phyloP scores from a whole-genome alignment of 1,139 yeast genomes.

The Tardiomyces digboiensis region DNA sequence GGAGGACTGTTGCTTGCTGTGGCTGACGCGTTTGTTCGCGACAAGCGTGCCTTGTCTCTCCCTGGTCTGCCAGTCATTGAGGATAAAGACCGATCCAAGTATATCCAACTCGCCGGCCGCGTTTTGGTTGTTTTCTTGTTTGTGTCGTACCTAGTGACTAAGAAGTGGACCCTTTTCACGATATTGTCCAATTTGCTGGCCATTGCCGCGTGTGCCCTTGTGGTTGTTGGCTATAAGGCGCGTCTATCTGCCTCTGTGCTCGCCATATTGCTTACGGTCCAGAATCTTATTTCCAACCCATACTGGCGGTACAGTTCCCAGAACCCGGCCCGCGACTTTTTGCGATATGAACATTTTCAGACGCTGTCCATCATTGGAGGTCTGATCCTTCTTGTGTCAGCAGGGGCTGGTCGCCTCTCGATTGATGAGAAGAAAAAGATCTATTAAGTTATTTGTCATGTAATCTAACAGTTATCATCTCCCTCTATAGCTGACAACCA shows the following conservation, averaged over 20 bases:
- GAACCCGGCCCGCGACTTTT: slow-evolving; percentile 78
- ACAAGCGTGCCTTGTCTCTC: slow-evolving; percentile 58
- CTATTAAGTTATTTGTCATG: slow-evolving; percentile 34
- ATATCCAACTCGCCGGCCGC: slow-evolving; percentile 83
- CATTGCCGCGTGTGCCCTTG: slow-evolving; percentile 61
- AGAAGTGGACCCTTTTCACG: slow-evolving; percentile 67
- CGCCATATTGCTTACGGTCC: slow-evolving; percentile 62
- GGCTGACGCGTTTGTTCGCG: slow-evolving; percentile 82
- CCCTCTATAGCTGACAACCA: too few species aligned
- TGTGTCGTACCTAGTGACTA: slow-evolving; percentile 57
- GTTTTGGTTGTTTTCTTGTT: slow-evolving; percentile 77
- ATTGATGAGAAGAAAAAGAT: slow-evolving; percentile 95
- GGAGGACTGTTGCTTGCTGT: slow-evolving; percentile 90
- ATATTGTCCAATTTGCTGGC: slow-evolving; percentile 63
- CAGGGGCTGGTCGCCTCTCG: slow-evolving; percentile 95
- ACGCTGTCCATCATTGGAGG: slow-evolving; percentile 95
- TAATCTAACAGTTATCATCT: too few species aligned
- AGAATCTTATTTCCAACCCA: slow-evolving; percentile 75
- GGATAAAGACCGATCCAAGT: slow-evolving; percentile 76
- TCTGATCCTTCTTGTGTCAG: slow-evolving; percentile 76
- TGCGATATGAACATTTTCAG: slow-evolving; percentile 92
- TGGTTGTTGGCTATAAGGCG: slow-evolving; percentile 90
- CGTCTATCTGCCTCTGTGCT: slow-evolving; percentile 78
- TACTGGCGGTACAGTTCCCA: slow-evolving; percentile 73
- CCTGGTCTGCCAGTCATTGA: slow-evolving; percentile 90